phyloP scores from a whole-genome alignment of 2,329 filamentous ascomycete species.

The Cladosporium sp. region DNA sequence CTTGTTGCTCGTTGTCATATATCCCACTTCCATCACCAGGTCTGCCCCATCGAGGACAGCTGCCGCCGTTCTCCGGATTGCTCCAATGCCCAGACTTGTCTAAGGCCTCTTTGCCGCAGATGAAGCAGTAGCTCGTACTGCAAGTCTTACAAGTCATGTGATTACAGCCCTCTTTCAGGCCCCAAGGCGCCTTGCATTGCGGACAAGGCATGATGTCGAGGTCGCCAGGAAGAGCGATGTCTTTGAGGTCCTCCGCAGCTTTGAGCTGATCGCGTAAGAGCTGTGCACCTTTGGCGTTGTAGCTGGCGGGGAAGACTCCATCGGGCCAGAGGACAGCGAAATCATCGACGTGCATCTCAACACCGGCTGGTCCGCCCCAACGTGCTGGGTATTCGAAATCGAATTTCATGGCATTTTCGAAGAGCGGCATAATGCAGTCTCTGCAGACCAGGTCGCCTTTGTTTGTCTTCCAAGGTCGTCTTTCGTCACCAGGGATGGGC shows the following conservation, averaged over 20 bases:
- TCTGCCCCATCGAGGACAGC: neutral
- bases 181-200: neutral
- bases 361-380: neutral
- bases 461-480: neutral
- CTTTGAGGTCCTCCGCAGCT: neutral
- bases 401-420: neutral
- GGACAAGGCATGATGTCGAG: neutral
- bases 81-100: neutral
- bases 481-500: neutral
- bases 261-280: neutral
- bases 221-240: neutral
- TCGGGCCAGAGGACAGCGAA: neutral
- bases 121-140: slow-evolving; percentile 17
- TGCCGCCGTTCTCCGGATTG: neutral
- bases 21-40: neutral
- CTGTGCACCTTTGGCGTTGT: neutral
- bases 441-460: neutral
- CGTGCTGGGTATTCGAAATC: neutral
- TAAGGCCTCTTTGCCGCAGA: slow-evolving; percentile 14
- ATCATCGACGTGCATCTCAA: neutral
- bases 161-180: slow-evolving; percentile 18
- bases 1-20: neutral
- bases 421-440: neutral
- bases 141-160: slow-evolving; percentile 19
- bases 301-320: neutral